Evolutionary conservation across 257 asterid species (phyloP), one percentile per base, ranked within the genome.

Genomic region (Ballota nigra): DNA sequence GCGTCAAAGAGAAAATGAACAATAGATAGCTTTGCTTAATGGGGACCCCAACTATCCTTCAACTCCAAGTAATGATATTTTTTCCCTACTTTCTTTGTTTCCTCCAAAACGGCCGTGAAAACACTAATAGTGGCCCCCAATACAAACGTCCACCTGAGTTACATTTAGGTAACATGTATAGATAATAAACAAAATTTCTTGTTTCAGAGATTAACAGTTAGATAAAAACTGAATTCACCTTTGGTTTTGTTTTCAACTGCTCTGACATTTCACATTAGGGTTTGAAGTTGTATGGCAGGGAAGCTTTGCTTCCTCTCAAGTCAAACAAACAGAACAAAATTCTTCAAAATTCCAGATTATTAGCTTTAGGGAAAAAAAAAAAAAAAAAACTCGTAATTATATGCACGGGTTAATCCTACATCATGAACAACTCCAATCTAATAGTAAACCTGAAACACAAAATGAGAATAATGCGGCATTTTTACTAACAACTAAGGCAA

Each of bases 1-100:
- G 66, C 72, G 64, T 73, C 78, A 59, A 43, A 62, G 64, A 66
- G 67, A 34, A 78, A 70, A 66, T 66, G 71, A 72, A 43, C 60
- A 69, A 36, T 67, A 72, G 84, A 68, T 81, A 76, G 79, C 88
- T 80, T 87, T 72, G 86, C 92, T 80, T 86, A 79, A 84, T 78
- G 83, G 85, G 88, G 87, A 87, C 87, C 91, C 96, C 87, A 78
- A 78, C 72, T 55, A 91, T 88, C 88, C 99, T 89, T 94, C 93
- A 66, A 80, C 65, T 71, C 87, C 86, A 89, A 89, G 98, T 72
- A 82, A 85, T 79, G 61, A 75, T 55, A 23, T 13, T 3, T 45
- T 40, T 26, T 34, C 56, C 52, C 18, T 33, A 56, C 56, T 33
- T 22, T 41, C 68, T 31, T 23, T 36, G 20, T 36, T 2, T 20